phyloP scores from a whole-genome alignment of 768 basidiomycete species.

The Lactarius hatsudake region DNA sequence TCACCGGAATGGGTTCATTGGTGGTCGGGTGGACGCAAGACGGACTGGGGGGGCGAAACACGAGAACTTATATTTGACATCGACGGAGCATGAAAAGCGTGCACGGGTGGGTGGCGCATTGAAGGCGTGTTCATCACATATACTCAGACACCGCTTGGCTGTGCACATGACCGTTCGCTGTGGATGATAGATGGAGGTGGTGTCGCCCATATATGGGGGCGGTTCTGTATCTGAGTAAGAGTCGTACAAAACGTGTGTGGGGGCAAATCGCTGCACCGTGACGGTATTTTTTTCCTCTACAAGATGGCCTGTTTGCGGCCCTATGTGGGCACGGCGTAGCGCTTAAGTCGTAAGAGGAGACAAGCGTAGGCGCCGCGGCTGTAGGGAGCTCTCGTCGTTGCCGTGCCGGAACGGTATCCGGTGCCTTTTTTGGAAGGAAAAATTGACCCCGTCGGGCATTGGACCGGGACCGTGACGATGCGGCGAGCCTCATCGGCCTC shows the following conservation, averaged over 20 bases:
- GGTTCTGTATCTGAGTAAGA: background rate
- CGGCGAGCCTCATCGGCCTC: background rate
- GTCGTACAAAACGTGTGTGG: background rate
- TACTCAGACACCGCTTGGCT: constrained; percentile 1
- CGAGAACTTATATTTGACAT: background rate
- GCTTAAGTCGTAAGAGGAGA: background rate
- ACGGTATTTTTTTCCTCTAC: background rate
- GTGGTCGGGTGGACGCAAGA: background rate
- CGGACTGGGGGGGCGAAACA: background rate
- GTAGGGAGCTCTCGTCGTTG: background rate
- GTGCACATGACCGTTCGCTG: background rate
- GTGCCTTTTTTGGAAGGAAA: background rate
- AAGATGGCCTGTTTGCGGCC: background rate
- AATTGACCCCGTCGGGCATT: background rate
- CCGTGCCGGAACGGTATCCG: background rate
- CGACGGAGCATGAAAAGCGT: background rate
- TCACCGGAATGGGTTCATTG: background rate
- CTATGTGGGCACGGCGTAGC: background rate
- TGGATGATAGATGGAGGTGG: background rate
- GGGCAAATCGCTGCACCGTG: background rate
- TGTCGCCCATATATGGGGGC: background rate
- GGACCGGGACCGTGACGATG: background rate
- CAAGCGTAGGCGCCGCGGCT: background rate
- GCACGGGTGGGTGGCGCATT: background rate
- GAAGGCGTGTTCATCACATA: background rate